phyloP scores from a whole-genome alignment of 164 flowering plant genomes.

The Cinnamomum chago region DNA sequence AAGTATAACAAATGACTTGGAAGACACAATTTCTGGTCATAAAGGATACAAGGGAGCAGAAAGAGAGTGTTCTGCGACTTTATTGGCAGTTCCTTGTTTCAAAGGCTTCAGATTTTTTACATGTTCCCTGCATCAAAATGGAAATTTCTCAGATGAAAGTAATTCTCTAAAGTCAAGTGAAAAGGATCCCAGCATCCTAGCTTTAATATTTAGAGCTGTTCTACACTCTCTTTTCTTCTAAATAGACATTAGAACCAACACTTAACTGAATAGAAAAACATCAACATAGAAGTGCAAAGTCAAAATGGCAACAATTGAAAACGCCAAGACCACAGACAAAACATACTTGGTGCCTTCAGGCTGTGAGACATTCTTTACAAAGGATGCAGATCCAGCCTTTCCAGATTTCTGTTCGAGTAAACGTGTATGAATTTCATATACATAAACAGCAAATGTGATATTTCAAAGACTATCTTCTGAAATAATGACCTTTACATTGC shows the following conservation, averaged over 20 bases:
- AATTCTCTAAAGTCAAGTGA: neutral
- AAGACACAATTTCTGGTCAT: neutral
- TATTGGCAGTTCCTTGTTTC: conserved; percentile 29
- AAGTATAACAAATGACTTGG: neutral
- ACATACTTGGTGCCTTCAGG: conserved; percentile 56
- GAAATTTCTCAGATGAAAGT: conserved; percentile 15
- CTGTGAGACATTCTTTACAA: conserved; percentile 14
- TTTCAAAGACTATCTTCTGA: conserved; percentile 1
- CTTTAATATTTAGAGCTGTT: neutral
- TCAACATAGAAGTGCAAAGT: neutral
- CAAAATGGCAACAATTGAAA: neutral
- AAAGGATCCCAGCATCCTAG: neutral
- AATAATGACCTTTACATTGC: neutral
- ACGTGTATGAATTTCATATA: neutral
- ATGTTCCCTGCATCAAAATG: conserved; percentile 53
- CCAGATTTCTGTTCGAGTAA: conserved; percentile 36
- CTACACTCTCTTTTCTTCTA: neutral
- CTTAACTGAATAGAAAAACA: neutral
- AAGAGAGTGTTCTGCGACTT: conserved; percentile 37
- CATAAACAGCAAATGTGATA: neutral
- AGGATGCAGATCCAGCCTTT: conserved; percentile 33
- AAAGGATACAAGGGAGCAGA: conserved; percentile 68
- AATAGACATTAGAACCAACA: neutral
- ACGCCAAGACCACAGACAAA: conserved; percentile 1
- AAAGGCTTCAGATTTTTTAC: conserved; percentile 39